Conservation (phyloP, 1,139 yeast species). For the Sugiyamaella sp. region DNA sequence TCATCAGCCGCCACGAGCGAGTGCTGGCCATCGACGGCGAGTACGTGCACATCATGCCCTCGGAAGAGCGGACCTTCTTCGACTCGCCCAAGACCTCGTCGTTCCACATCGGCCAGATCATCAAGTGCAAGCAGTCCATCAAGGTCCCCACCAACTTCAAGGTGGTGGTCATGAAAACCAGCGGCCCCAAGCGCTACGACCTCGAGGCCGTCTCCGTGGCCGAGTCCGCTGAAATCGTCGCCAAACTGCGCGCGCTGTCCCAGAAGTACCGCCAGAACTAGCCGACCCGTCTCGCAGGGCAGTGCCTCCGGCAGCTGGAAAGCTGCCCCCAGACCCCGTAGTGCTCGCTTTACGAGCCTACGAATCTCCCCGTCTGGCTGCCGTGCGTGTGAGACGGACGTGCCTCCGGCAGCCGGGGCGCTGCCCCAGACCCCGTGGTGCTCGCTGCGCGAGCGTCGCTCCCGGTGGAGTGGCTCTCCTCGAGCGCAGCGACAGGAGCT, state of each 20-base stretch:
- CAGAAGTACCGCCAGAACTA: constrained; percentile 26
- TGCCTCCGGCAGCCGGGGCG: constrained; percentile 4
- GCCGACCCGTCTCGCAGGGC: not conserved
- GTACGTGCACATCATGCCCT: constrained; percentile 85
- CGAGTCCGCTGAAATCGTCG: constrained; percentile 76
- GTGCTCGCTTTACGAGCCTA: no score
- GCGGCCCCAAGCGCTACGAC: constrained; percentile 76
- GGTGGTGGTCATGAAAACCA: constrained; percentile 70
- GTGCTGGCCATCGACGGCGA: constrained; percentile 91
- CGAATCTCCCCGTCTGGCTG: not conserved
- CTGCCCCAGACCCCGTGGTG: constrained; percentile 1
- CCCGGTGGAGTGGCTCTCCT: no score
- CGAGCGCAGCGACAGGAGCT: not conserved
- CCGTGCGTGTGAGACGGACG: not conserved
- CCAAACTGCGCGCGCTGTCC: constrained; percentile 49
- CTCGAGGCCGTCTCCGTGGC: constrained; percentile 69
- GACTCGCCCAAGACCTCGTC: constrained; percentile 83
- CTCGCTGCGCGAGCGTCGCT: not conserved
- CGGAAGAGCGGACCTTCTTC: constrained; percentile 67
- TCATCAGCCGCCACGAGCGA: constrained; percentile 79
- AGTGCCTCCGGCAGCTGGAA: constrained; percentile 2
- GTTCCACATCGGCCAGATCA: constrained; percentile 80
- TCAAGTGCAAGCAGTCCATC: constrained; percentile 73
- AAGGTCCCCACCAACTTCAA: constrained; percentile 82
- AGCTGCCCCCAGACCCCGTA: no score